phyloP scores from a whole-genome alignment of 2,329 filamentous ascomycete species.

The Microsporum ferrugineum region DNA sequence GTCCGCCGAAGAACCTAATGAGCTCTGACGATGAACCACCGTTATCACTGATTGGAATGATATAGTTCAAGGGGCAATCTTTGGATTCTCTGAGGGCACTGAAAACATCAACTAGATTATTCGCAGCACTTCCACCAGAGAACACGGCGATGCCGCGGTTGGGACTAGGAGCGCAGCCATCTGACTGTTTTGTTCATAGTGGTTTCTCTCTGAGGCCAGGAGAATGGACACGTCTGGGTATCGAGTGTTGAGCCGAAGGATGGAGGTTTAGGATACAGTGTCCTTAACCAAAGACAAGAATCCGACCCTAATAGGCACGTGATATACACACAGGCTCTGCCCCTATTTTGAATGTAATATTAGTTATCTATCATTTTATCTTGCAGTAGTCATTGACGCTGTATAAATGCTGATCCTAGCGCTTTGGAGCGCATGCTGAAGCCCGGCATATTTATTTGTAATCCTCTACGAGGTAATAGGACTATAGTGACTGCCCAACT shows the following conservation, averaged over 20 bases:
- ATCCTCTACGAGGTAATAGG: no score
- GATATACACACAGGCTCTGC: neutral
- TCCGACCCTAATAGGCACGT: neutral
- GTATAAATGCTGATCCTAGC: no score
- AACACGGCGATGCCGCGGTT: slow-evolving; percentile 63
- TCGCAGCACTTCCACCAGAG: slow-evolving; percentile 87
- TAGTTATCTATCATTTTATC: no score
- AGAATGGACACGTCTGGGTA: neutral
- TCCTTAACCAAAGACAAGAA: neutral
- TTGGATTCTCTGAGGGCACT: slow-evolving; percentile 53
- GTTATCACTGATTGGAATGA: slow-evolving; percentile 94
- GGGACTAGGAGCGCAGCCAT: slow-evolving; percentile 9
- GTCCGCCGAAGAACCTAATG: slow-evolving; percentile 87
- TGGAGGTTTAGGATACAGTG: neutral
- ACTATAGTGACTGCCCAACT: no score
- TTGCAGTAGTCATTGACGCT: no score
- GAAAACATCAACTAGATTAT: slow-evolving; percentile 87
- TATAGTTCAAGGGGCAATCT: slow-evolving; percentile 60
- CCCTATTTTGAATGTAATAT: no score
- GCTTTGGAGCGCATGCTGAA: no score
- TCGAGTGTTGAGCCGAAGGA: neutral
- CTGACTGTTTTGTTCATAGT: neutral
- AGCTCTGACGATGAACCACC: slow-evolving; percentile 88
- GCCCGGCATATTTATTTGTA: no score
- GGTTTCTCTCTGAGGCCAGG: neutral